Conservation (phyloP, 805 yeast species). For the Huiozyma sinensis region DNA sequence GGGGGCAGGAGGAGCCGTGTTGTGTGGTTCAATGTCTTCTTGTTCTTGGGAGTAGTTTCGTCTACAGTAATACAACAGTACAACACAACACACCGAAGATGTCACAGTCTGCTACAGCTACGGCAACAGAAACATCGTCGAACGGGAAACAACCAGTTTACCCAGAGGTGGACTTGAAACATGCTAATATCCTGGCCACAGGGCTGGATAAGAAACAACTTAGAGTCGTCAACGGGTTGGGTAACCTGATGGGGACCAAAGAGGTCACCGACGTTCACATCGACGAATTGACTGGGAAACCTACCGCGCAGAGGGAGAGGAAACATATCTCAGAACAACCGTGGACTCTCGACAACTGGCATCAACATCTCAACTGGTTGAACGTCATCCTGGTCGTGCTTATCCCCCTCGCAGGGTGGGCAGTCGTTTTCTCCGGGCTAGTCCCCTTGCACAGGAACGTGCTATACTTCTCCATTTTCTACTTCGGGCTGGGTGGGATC, state of each 20-base stretch:
- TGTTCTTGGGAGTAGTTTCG: too few species aligned
- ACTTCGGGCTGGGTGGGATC: conserved; percentile 53
- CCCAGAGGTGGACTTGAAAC: conserved; percentile 44
- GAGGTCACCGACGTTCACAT: conserved; percentile 40
- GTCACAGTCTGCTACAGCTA: conserved; percentile 3
- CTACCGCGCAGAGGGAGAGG: conserved; percentile 11
- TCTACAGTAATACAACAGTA: too few species aligned
- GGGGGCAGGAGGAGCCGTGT: too few species aligned
- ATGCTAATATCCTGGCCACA: conserved; percentile 71
- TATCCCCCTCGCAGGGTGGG: conserved; percentile 47
- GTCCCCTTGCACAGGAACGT: conserved; percentile 44
- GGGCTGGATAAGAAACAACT: conserved; percentile 63
- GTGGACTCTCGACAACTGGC: conserved; percentile 66
- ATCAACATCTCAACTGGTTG: conserved; percentile 68
- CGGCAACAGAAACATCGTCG: neutral
- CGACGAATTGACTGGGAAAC: conserved; percentile 17
- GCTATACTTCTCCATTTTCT: conserved; percentile 34
- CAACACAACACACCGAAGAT: neutral
- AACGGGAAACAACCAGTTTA: neutral
- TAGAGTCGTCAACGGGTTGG: conserved; percentile 74
- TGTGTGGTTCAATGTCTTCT: too few species aligned
- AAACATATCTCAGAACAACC: conserved; percentile 67
- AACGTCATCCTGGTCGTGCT: conserved; percentile 54
- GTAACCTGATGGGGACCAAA: conserved; percentile 73
- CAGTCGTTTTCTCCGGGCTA: conserved; percentile 29